These are phyloP conservation scores for Aspergillus biplanus DNA, from an alignment of 495 filamentous ascomycete species.

Conservation along the genomic window DNA sequence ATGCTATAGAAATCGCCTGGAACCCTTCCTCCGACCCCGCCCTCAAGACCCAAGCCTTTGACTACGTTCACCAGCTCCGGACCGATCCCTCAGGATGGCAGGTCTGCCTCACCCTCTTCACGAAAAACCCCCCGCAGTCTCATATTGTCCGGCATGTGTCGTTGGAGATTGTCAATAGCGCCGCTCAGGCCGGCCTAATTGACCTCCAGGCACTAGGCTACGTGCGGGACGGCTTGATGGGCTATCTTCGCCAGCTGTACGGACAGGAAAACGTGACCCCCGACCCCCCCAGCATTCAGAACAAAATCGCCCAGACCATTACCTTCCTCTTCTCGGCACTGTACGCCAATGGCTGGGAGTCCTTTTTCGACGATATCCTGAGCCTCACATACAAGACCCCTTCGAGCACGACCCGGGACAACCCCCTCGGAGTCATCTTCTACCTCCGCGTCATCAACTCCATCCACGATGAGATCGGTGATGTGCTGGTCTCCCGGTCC, in stretches of 20 bases:
- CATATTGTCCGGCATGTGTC: conserved; percentile 86
- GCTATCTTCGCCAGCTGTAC: conserved; percentile 76
- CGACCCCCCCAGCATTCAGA: conserved; percentile 81
- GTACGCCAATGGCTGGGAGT: conserved; percentile 83
- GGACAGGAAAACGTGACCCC: conserved; percentile 54
- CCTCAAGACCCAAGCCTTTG: conserved; percentile 83
- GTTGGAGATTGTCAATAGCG: conserved; percentile 90
- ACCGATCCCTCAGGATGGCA: conserved; percentile 81
- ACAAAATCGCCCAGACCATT: conserved; percentile 94
- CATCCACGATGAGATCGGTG: conserved; percentile 96
- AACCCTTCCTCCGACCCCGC: conserved; percentile 72
- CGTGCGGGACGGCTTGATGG: conserved; percentile 75
- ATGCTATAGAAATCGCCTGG: conserved; percentile 89
- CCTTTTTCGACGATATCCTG: conserved; percentile 86
- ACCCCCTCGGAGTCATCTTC: conserved; percentile 74
- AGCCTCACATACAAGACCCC: conserved; percentile 58
- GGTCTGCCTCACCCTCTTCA: conserved; percentile 82
- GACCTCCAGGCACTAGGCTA: conserved; percentile 67
- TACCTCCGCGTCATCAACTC: conserved; percentile 86
- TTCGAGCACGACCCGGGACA: conserved; percentile 61
- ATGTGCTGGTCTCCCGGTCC: conserved; percentile 78
- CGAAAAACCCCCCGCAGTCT: conserved; percentile 72
- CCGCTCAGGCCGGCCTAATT: conserved; percentile 73
- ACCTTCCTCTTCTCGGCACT: conserved; percentile 87
- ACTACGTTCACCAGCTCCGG: conserved; percentile 82